phyloP scores from a whole-genome alignment of 345 rosid genomes.

The Pistacia integerrima region DNA sequence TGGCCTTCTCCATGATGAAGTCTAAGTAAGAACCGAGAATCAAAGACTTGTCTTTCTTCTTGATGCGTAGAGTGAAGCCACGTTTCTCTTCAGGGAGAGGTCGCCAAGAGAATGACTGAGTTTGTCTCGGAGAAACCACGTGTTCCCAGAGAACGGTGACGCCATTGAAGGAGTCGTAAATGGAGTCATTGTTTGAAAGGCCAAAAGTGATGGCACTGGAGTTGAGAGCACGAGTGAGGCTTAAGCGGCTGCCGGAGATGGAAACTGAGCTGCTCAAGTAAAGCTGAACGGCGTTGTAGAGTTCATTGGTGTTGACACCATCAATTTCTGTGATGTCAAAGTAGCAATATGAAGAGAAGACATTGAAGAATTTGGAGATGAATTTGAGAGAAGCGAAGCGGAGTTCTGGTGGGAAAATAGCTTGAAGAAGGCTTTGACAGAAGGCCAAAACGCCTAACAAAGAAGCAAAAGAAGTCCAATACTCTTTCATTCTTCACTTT shows the following conservation, averaged over 20 bases:
- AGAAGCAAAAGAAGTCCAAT: slow-evolving; percentile 83
- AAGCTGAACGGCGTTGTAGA: slow-evolving; percentile 98
- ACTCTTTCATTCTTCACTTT: slow-evolving; percentile 53
- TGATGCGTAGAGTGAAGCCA: slow-evolving; percentile 81
- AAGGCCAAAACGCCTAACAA: slow-evolving; percentile 86
- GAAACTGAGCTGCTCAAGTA: slow-evolving; percentile 80
- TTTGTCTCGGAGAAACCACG: slow-evolving; percentile 75
- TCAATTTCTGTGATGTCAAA: slow-evolving; percentile 94
- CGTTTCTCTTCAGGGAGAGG: slow-evolving; percentile 96
- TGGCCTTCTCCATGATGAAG: slow-evolving; percentile 78
- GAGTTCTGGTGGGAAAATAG: slow-evolving; percentile 83
- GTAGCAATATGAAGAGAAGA: slow-evolving; percentile 73
- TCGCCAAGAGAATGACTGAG: slow-evolving; percentile 82
- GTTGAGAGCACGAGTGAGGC: slow-evolving; percentile 87
- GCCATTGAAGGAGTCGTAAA: slow-evolving; percentile 63
- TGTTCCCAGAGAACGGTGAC: slow-evolving; percentile 84
- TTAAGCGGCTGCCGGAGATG: slow-evolving; percentile 71
- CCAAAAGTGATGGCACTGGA: slow-evolving; percentile 89
- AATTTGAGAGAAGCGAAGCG: slow-evolving; percentile 68
- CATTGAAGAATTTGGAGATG: slow-evolving; percentile 49
- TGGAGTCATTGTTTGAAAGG: slow-evolving; percentile 76
- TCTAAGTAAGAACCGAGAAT: slow-evolving; percentile 68
- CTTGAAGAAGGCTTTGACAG: slow-evolving; percentile 69
- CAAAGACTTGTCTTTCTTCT: slow-evolving; percentile 60
- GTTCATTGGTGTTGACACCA: slow-evolving; percentile 98